Percentiles rank a stretch among this genome's conserved stretches.
Evolutionary conservation across 176 grass and related monocot species (phyloP).

Genomic region (Hordeum marinum): DNA sequence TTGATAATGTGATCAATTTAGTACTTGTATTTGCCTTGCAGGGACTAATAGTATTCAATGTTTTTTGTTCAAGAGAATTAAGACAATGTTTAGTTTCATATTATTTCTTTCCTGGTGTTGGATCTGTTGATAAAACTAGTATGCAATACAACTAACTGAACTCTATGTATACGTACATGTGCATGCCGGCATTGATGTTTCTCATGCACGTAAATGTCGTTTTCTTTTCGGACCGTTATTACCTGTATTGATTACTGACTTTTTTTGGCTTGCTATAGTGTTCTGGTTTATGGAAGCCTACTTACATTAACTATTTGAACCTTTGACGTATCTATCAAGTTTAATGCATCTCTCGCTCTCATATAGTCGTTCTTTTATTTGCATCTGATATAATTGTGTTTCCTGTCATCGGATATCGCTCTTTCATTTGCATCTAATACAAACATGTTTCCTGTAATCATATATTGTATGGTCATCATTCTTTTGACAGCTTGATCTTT

Average conservation of each 20-base stretch:
- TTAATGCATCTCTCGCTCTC: not conserved
- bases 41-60: not conserved
- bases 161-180: not conserved
- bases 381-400: slow-evolving; percentile 18
- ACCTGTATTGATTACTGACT: slow-evolving; percentile 27
- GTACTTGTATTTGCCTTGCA: not conserved
- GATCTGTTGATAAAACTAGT: slow-evolving; percentile 15
- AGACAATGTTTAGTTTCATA: not conserved
- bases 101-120: slow-evolving; percentile 6
- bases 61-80: not conserved
- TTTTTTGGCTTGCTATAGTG: slow-evolving; percentile 2
- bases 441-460: slow-evolving; percentile 26
- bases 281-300: not conserved
- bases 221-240: not conserved
- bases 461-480: not conserved
- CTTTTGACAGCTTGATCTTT: not conserved
- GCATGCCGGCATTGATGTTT: slow-evolving; percentile 31
- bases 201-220: slow-evolving; percentile 1
- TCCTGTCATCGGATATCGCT: not conserved
- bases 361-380: slow-evolving; percentile 25
- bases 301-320: slow-evolving; percentile 15
- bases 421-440: slow-evolving; percentile 28
- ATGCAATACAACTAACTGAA: not conserved
- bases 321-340: not conserved
- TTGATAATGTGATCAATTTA: not conserved